Conservation (phyloP, 768 basidiomycete genomes). For the Leccinum olivaceopallidum region DNA sequence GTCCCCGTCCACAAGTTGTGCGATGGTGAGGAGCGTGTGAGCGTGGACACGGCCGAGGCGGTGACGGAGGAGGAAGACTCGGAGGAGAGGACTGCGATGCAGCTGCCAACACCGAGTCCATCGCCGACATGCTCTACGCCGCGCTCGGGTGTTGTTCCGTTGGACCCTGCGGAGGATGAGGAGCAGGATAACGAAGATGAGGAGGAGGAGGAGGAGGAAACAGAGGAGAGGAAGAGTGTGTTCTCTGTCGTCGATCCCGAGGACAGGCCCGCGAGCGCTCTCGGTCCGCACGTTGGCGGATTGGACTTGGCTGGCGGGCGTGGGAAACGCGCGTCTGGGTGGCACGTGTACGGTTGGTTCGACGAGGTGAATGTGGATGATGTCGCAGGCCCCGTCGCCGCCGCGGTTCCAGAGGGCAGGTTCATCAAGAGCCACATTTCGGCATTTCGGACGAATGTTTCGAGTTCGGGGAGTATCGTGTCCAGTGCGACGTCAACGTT, state of each 20-base stretch:
- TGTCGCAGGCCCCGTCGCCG: not conserved
- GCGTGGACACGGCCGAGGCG: constrained; percentile 4
- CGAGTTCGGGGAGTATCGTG: constrained; percentile 11
- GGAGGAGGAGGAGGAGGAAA: not conserved
- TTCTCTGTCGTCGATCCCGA: not conserved
- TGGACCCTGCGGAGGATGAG: constrained; percentile 3
- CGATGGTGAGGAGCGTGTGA: constrained; percentile 9
- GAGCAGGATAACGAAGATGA: not conserved
- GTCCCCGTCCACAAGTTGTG: not conserved
- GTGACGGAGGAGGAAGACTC: not conserved
- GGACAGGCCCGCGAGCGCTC: constrained; percentile 20
- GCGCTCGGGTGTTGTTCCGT: not conserved
- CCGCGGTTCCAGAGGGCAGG: not conserved
- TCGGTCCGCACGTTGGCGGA: constrained; percentile 31
- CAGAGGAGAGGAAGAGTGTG: not conserved
- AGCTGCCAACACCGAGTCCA: constrained; percentile 31
- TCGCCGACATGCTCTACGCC: constrained; percentile 25
- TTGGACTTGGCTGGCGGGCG: constrained; percentile 31
- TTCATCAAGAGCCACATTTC: constrained; percentile 13
- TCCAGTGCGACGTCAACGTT: constrained; percentile 20
- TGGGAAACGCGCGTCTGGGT: constrained; percentile 35
- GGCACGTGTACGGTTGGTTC: constrained; percentile 27
- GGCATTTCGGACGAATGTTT: constrained; percentile 13
- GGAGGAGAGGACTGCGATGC: not conserved
- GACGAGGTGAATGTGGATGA: not conserved